Conservation (phyloP, 2,329 filamentous ascomycete genomes). For the Pseudogymnoascus sp. region DNA sequence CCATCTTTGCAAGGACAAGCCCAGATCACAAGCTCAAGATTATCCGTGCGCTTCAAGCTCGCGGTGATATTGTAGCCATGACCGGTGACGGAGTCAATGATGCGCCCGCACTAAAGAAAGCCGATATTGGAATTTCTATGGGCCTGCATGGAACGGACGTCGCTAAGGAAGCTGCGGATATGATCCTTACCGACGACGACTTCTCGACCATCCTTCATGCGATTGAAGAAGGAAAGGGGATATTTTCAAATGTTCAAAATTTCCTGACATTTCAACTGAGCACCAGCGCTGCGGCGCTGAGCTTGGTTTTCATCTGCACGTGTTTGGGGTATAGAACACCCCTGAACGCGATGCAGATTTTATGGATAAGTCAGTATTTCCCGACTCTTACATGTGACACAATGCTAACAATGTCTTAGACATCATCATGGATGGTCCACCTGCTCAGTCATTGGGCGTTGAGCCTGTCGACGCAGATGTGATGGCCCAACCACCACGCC, state of each 20-base stretch:
- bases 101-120: slow-evolving; percentile 90
- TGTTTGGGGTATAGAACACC: slow-evolving; percentile 90
- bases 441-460: slow-evolving; percentile 92
- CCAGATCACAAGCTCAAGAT: slow-evolving; percentile 99
- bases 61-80: slow-evolving; percentile 97
- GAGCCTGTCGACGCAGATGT: slow-evolving; percentile 91
- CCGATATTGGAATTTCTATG: slow-evolving; percentile 97
- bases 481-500: slow-evolving; percentile 82
- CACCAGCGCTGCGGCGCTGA: slow-evolving; percentile 88
- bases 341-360: slow-evolving; percentile 97
- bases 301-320: slow-evolving; percentile 85
- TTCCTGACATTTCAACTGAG: slow-evolving; percentile 98
- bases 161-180: slow-evolving; percentile 90
- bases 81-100: slow-evolving; percentile 98
- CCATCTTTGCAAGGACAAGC: slow-evolving; percentile 91
- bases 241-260: slow-evolving; percentile 99
- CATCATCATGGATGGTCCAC: slow-evolving; percentile 98
- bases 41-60: slow-evolving; percentile 78
- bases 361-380: slow-evolving; percentile 85
- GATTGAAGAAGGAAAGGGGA: slow-evolving; percentile 97
- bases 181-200: slow-evolving; percentile 85
- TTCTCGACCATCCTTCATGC: slow-evolving; percentile 87
- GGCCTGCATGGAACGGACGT: slow-evolving; percentile 91
- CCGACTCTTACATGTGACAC: neutral
- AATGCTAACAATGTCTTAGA: slow-evolving; percentile 46